phyloP scores from a whole-genome alignment of 2,329 filamentous ascomycete genomes.

The Salinomyces thailandicus region DNA sequence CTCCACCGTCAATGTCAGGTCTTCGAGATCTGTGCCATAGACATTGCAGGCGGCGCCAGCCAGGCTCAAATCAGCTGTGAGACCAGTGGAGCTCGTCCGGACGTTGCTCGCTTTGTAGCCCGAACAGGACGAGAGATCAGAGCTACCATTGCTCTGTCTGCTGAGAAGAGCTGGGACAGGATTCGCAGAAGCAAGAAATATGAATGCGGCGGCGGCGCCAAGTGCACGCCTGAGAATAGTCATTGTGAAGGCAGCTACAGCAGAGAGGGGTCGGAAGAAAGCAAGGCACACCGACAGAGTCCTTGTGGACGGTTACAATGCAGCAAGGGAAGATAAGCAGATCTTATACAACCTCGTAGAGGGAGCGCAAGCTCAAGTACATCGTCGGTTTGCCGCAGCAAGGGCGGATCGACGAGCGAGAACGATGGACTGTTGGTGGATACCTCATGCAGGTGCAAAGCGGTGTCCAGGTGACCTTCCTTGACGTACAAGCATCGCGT shows the following conservation, averaged over 20 bases:
- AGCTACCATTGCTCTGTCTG: slow-evolving; percentile 9
- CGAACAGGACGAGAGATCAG: slow-evolving; percentile 39
- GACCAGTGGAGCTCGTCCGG: slow-evolving; percentile 38
- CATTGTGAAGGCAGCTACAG: slow-evolving; percentile 3
- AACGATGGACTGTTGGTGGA: background rate
- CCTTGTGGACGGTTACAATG: background rate
- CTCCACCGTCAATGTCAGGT: slow-evolving; percentile 49
- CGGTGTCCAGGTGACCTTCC: background rate
- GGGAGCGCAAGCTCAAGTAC: too few species aligned
- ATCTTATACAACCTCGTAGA: slow-evolving; percentile 6
- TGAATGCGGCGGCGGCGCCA: slow-evolving; percentile 2
- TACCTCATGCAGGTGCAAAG: background rate
- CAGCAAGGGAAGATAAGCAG: slow-evolving; percentile 1
- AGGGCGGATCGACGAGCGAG: background rate
- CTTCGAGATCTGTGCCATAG: slow-evolving; percentile 48
- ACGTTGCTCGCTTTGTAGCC: slow-evolving; percentile 59
- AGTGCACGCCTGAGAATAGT: slow-evolving; percentile 4
- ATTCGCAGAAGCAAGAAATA: slow-evolving; percentile 10
- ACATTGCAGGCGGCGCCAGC: slow-evolving; percentile 55
- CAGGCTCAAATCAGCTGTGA: slow-evolving; percentile 60
- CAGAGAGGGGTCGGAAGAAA: background rate
- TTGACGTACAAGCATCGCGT: background rate
- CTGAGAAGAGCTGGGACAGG: slow-evolving; percentile 9
- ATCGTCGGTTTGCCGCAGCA: background rate
- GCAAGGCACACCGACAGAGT: background rate